phyloP scores from a whole-genome alignment of 768 basidiomycete genomes.

The Macrolepiota fuliginosa region DNA sequence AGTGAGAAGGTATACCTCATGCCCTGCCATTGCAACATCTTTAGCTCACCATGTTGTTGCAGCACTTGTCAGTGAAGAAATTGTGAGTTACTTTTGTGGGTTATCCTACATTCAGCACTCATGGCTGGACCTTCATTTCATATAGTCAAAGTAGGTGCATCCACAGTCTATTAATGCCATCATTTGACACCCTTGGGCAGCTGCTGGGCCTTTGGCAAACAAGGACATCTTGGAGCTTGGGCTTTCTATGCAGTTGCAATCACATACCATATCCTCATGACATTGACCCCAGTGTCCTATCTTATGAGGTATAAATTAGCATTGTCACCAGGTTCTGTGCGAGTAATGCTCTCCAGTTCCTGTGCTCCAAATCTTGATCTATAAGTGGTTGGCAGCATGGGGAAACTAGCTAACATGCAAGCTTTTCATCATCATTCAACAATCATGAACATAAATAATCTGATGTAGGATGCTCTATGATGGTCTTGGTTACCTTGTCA shows the following conservation, averaged over 20 bases:
- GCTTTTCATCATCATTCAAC: conserved; percentile 9
- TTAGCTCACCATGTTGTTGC: neutral
- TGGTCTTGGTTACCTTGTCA: conserved; percentile 61
- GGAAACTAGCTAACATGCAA: conserved; percentile 35
- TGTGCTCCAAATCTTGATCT: neutral
- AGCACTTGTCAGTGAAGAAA: conserved; percentile 20
- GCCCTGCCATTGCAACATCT: neutral
- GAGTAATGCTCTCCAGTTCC: conserved; percentile 15
- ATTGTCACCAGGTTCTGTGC: conserved; percentile 39
- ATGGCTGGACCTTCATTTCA: conserved; percentile 11
- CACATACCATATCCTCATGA: conserved; percentile 51
- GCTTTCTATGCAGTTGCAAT: conserved; percentile 58
- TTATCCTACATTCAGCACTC: neutral
- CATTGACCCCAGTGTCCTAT: conserved; percentile 48
- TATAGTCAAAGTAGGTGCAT: conserved; percentile 25
- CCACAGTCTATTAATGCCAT: conserved; percentile 25
- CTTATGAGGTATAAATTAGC: conserved; percentile 43
- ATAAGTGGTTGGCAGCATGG: conserved; percentile 25
- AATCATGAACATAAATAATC: conserved; percentile 10
- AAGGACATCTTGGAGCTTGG: conserved; percentile 43
- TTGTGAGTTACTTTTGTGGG: conserved; percentile 17
- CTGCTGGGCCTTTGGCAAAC: conserved; percentile 43
- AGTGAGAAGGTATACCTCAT: conserved; percentile 42
- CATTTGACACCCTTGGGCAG: conserved; percentile 30
- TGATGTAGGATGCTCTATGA: conserved; percentile 65